phyloP scores from a whole-genome alignment of 352 stramenopile species.

The Globisporangium recalcitrans region DNA sequence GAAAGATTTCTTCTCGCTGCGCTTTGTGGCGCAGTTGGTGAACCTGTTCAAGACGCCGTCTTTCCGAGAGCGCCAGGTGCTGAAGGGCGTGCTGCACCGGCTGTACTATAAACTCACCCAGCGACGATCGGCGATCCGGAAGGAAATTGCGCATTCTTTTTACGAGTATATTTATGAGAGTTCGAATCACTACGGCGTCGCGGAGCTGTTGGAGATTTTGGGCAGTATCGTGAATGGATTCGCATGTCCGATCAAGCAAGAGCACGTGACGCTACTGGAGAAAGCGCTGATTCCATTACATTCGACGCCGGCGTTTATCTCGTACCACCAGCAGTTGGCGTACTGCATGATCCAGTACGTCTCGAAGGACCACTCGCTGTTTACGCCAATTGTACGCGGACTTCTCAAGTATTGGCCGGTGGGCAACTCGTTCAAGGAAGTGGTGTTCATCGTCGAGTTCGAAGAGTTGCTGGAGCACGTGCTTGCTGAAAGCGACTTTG shows the following conservation, averaged over 20 bases:
- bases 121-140: slow-evolving; percentile 80
- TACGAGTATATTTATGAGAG: slow-evolving; percentile 93
- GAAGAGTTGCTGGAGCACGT: slow-evolving; percentile 88
- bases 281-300: slow-evolving; percentile 84
- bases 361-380: slow-evolving; percentile 84
- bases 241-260: slow-evolving; percentile 85
- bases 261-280: slow-evolving; percentile 82
- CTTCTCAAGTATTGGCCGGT: slow-evolving; percentile 85
- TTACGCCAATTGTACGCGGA: slow-evolving; percentile 72
- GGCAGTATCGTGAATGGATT: slow-evolving; percentile 89
- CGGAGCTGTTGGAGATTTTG: slow-evolving; percentile 83
- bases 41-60: slow-evolving; percentile 85
- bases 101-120: slow-evolving; percentile 90
- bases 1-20: slow-evolving; percentile 81
- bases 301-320: slow-evolving; percentile 79
- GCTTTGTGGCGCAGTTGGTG: slow-evolving; percentile 77
- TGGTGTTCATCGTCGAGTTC: slow-evolving; percentile 87
- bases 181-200: slow-evolving; percentile 84
- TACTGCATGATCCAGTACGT: slow-evolving; percentile 91
- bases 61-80: slow-evolving; percentile 80
- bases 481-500: slow-evolving; percentile 71
- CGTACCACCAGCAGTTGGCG: slow-evolving; percentile 84
- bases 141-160: slow-evolving; percentile 85
- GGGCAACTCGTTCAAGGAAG: slow-evolving; percentile 85
- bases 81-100: slow-evolving; percentile 83